phyloP scores from a whole-genome alignment of 768 basidiomycete genomes.

The Trametes cingulata region DNA sequence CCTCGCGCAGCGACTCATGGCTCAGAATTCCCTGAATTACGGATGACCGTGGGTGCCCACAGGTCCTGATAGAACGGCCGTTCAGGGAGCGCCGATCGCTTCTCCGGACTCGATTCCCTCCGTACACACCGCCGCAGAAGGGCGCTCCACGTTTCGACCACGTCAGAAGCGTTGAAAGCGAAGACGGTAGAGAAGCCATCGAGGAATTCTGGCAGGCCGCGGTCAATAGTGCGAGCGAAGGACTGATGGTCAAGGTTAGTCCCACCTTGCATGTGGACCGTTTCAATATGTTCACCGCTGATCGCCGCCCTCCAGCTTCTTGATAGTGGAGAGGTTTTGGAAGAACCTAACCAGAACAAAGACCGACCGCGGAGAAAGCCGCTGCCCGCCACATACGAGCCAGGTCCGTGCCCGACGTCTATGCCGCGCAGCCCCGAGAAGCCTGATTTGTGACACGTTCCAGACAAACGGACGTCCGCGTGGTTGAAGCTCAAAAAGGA shows the following conservation, averaged over 20 bases:
- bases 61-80: slow-evolving; percentile 68
- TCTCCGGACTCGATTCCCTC: slow-evolving; percentile 63
- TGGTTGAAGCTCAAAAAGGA: slow-evolving; percentile 96
- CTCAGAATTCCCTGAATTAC: background rate
- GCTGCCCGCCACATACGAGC: slow-evolving; percentile 85
- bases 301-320: slow-evolving; percentile 50
- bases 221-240: slow-evolving; percentile 79
- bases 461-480: slow-evolving; percentile 80
- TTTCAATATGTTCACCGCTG: slow-evolving; percentile 8
- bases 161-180: slow-evolving; percentile 71
- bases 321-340: slow-evolving; percentile 50
- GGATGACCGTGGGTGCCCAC: slow-evolving; percentile 1
- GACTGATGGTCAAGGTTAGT: slow-evolving; percentile 88
- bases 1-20: slow-evolving; percentile 15
- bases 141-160: slow-evolving; percentile 66
- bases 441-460: slow-evolving; percentile 3
- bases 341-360: slow-evolving; percentile 36
- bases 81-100: slow-evolving; percentile 72
- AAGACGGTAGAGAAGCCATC: slow-evolving; percentile 58
- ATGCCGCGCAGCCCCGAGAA: slow-evolving; percentile 1
- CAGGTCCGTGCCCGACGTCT: slow-evolving; percentile 39
- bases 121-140: slow-evolving; percentile 44
- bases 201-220: slow-evolving; percentile 77
- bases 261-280: background rate
- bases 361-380: slow-evolving; percentile 56